phyloP scores from a whole-genome alignment of 148 eudicot species.

The Mesembryanthemum crystallinum region DNA sequence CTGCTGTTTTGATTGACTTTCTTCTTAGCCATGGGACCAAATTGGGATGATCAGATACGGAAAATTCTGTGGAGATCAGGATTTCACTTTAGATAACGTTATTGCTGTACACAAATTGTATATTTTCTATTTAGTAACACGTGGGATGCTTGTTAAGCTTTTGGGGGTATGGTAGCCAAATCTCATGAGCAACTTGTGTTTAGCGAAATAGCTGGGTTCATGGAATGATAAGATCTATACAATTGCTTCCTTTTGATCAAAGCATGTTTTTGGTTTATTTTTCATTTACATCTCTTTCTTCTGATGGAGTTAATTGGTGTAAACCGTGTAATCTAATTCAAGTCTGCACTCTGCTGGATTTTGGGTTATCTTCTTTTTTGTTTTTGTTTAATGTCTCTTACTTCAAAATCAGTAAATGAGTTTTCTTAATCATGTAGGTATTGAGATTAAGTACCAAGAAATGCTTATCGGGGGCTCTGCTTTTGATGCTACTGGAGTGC shows the following conservation, averaged over 20 bases:
- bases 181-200: not conserved
- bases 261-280: not conserved
- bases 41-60: too few relatives aligned
- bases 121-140: too few relatives aligned
- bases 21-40: too few relatives aligned
- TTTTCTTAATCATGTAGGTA: slow-evolving; percentile 27
- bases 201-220: not conserved
- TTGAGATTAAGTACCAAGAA: slow-evolving; percentile 68
- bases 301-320: not conserved
- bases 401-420: not conserved
- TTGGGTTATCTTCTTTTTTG: not conserved
- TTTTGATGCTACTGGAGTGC: slow-evolving; percentile 80
- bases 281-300: not conserved
- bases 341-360: too few relatives aligned
- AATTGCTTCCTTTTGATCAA: not conserved
- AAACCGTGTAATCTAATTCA: not conserved
- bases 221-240: not conserved
- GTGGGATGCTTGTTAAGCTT: too few relatives aligned
- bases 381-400: too few relatives aligned
- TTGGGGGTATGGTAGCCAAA: too few relatives aligned
- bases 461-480: slow-evolving; percentile 93
- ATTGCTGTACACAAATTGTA: too few relatives aligned
- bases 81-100: too few relatives aligned
- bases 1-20: too few relatives aligned
- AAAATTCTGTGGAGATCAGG: too few relatives aligned